These are phyloP conservation scores for Huntiella moniliformis DNA, from an alignment of 2,329 filamentous ascomycete species.

Conservation along the genomic window DNA sequence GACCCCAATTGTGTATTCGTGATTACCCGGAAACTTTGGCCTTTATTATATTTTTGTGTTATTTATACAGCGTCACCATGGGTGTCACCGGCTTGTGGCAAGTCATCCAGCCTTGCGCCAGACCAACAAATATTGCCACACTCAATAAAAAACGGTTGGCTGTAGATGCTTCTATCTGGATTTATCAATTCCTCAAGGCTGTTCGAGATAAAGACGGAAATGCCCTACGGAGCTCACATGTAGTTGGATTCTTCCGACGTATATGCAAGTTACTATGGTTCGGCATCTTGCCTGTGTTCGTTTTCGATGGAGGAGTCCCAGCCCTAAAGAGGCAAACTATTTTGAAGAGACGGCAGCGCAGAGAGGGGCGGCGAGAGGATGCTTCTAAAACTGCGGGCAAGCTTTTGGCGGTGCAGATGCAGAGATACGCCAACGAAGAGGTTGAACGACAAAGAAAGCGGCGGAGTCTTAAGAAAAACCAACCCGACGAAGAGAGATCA, in stretches of 20 bases:
- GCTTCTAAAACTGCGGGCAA: constrained; percentile 80
- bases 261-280: constrained; percentile 97
- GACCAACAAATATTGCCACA: constrained; percentile 88
- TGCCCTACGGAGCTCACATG: constrained; percentile 82
- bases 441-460: constrained; percentile 39
- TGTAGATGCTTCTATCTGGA: constrained; percentile 97
- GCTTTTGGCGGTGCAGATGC: constrained; percentile 84
- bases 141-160: constrained; percentile 92
- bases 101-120: constrained; percentile 82
- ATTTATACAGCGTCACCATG: constrained; percentile 36
- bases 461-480: constrained; percentile 27
- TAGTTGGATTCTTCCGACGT: constrained; percentile 93
- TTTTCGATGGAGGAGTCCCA: constrained; percentile 92
- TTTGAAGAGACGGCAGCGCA: constrained; percentile 51
- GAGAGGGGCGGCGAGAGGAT: constrained; percentile 85
- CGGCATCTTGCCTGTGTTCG: constrained; percentile 89
- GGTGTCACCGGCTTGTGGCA: constrained; percentile 98
- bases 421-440: constrained; percentile 73
- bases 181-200: constrained; percentile 97
- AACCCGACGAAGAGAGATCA: not conserved
- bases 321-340: constrained; percentile 83
- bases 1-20: not conserved
- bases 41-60: not conserved
- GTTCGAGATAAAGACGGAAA: constrained; percentile 98
- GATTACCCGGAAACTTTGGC: too few species aligned